Evolutionary conservation across 352 stramenopile genomes (phyloP), one percentile per base, ranked within the genome.

Genomic region (Saprolegnia diclina): DNA sequence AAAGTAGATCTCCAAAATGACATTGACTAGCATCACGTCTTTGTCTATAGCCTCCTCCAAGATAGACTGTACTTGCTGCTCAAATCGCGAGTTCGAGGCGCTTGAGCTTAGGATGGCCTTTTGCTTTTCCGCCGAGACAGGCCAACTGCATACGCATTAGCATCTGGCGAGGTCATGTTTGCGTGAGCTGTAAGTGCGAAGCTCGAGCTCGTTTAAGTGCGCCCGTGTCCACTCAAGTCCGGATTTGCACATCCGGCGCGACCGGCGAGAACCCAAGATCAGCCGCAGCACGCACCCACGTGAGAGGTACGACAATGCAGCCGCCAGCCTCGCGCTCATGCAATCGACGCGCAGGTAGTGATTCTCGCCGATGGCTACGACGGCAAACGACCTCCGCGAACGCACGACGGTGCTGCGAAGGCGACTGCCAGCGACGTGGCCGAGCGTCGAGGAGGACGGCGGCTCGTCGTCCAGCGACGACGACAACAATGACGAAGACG

Each of bases 401-500:
- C 18, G 13, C 1, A n/a, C 42, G 42, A n/a, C 42, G 42, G 13
- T 48, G 42, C 42, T n/a, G 18, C 42, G 42, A n/a, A 48, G 42
- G 18, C 42, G 42, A 35, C 29, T 5, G 2, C 29, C 29, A n/a
- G 42, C 42, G 42, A 48, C 42, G 3, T 48, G 42, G 3, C 42
- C 42, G 10, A 48, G 13, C 42, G 7, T 48, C 42, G 42, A 48
- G 2, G 29, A 35, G 2, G 29, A 35, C 29, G 29, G 29, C 29
- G 29, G 29, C 29, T 35, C 42, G 42, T 48, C 42, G 42, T n/a
- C 13, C 42, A n/a, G 19, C 24, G 24, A 40, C n/a, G 52, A 59
- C 61, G 40, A 67, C 44, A 50, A 57, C 6, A 38, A 67, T 26
- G 61, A 67, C 61, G 61, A 45, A 26, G 32, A 22, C 50, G 48